A percentile compares a stretch with the other conserved stretches of the same genome.
Evolutionary conservation across 441 rosid genomes (phyloP).

Genomic region (Populus hybrid): DNA sequence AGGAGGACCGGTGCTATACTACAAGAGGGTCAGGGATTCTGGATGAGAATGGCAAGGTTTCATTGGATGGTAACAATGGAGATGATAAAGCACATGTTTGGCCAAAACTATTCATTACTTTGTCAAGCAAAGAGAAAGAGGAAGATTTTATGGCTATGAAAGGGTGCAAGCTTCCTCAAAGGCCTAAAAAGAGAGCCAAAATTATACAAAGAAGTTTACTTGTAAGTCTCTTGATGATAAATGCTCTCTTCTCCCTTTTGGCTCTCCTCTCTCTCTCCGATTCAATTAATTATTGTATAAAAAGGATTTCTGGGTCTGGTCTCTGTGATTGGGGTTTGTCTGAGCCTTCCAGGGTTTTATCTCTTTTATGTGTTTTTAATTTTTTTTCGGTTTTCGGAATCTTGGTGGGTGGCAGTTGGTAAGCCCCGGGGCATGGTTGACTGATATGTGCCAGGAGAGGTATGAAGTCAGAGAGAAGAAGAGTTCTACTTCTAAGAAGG

Average conservation of each 20-base stretch:
- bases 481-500: constrained; percentile 50
- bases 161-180: constrained; percentile 72
- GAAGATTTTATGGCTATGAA: constrained; percentile 78
- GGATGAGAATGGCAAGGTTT: constrained; percentile 52
- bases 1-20: constrained; percentile 54
- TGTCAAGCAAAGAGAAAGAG: constrained; percentile 73
- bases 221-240: constrained; percentile 32
- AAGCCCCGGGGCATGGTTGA: constrained; percentile 74
- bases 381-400: background rate
- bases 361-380: constrained; percentile 2
- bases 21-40: constrained; percentile 52
- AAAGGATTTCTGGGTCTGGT: background rate
- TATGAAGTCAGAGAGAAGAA: constrained; percentile 76
- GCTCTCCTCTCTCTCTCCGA: background rate
- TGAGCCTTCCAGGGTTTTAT: background rate
- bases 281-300: background rate
- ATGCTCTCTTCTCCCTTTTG: background rate
- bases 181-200: constrained; percentile 77
- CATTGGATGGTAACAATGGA: constrained; percentile 38
- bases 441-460: constrained; percentile 75
- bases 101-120: constrained; percentile 55
- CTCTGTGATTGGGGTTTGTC: background rate
- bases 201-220: constrained; percentile 60
- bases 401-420: constrained; percentile 49
- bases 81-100: constrained; percentile 47